Evolutionary conservation across 2,329 filamentous ascomycete species (phyloP), one percentile per base, ranked within the genome.

Genomic region (Botrytis elliptica): DNA sequence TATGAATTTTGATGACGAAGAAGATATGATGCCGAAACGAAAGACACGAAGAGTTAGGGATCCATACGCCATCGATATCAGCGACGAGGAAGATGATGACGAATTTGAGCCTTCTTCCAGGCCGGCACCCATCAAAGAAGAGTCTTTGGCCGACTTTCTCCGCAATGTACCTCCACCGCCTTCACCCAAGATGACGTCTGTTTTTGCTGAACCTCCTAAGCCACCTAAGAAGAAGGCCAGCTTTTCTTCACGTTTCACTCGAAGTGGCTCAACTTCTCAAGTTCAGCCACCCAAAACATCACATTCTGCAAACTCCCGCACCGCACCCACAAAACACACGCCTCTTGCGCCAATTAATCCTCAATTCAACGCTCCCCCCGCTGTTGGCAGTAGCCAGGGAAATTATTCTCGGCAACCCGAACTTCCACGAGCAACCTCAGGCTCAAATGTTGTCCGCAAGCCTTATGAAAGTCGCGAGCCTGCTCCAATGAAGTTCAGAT

Each of bases 41-140:
- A 97, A 93, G 79, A 93, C 91, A 63, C 89, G 91, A 64, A 90
- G 93, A 42, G 89, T 94, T 70, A 92, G 89, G 73, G 96, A 99
- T 79, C 96, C 95, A 0, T 98, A 98, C 77, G 93, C 94, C n/a
- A 93, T 98, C 76, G 95, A 98, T 79, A 85, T 90, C 44, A 92
- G 91, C 20, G 81, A 83, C 63, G 82, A 83, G 49, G 82, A 83
- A 67, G 63, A 60, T 29, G 80, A 83, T 16, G 80, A 83, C 46
- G 81, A 82, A 9, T 76, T 78, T n/a, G 77, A 80, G 38, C 71
- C 70, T n/a, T 42, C 70, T 1, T 74, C 74, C 16, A 77, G 73
- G 57, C 74, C 76, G 36, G 76, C 77, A 52, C 76, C 78, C 1
- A 78, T 77, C 25, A 72, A 72, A 46, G 89, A 92, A 79, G 91